These are phyloP conservation scores for Chrysanthemum lavandulifolium DNA, from an alignment of 129 eudicot genomes.

Conservation along the genomic window DNA sequence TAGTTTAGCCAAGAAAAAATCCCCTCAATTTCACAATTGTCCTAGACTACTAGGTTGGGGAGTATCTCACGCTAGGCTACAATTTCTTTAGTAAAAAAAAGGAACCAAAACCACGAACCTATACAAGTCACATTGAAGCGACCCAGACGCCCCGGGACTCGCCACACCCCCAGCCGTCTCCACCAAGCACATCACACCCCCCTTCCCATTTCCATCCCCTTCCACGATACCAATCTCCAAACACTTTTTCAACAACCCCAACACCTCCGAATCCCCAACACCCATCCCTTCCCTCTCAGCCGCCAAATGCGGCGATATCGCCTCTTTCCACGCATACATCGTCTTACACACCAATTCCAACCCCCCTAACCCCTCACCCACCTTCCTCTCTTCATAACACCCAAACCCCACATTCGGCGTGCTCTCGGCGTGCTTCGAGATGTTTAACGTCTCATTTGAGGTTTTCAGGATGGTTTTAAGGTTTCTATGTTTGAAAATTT, in stretches of 20 bases:
- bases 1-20: too few species aligned
- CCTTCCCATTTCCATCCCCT: slow-evolving; percentile 7
- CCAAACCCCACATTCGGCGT: slow-evolving; percentile 32
- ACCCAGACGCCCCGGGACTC: slow-evolving; percentile 88
- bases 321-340: slow-evolving; percentile 87
- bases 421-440: slow-evolving; percentile 20
- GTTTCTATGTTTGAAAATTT: slow-evolving; percentile 37
- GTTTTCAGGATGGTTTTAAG: slow-evolving; percentile 34
- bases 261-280: slow-evolving; percentile 57
- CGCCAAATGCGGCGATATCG: slow-evolving; percentile 91
- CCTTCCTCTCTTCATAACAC: slow-evolving; percentile 46
- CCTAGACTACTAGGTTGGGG: too few species aligned
- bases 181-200: slow-evolving; percentile 51
- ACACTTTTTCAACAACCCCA: slow-evolving; percentile 60
- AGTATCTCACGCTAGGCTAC: too few species aligned
- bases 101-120: slow-evolving; percentile 40
- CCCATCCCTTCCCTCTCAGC: slow-evolving; percentile 63
- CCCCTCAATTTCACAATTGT: too few species aligned
- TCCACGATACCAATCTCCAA: slow-evolving; percentile 40
- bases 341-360: slow-evolving; percentile 80
- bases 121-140: slow-evolving; percentile 92
- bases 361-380: slow-evolving; percentile 28
- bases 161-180: slow-evolving; percentile 99
- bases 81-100: too few species aligned
- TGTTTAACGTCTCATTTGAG: slow-evolving; percentile 50